These are phyloP conservation scores for Buxus sempervirens DNA, from an alignment of 164 flowering plant species.

Conservation along the genomic window DNA sequence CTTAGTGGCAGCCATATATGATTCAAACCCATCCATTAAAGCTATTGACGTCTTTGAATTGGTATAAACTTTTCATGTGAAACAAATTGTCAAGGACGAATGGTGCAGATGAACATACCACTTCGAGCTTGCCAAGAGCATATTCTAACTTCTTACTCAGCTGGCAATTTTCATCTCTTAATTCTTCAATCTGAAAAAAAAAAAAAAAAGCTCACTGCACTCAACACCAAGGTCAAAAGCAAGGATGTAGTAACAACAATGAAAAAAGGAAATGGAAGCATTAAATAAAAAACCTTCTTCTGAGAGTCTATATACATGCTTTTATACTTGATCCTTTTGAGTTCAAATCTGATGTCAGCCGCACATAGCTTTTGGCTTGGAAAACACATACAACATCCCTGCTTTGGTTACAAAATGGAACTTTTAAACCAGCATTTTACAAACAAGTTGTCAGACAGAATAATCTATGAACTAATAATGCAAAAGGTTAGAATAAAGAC, in stretches of 20 bases:
- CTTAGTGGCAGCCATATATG: too few relatives aligned
- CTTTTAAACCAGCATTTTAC: too few relatives aligned
- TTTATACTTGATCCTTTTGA: not conserved
- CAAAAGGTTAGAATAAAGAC: not conserved
- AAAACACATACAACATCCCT: conserved; percentile 14
- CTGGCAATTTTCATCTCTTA: conserved; percentile 32
- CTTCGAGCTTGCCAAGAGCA: conserved; percentile 37
- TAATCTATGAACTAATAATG: not conserved
- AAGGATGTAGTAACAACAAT: not conserved
- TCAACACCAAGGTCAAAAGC: not conserved
- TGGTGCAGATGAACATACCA: conserved; percentile 29
- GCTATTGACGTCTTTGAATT: too few relatives aligned
- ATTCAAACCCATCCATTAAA: too few relatives aligned
- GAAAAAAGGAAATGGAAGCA: not conserved
- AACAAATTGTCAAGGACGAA: too few relatives aligned
- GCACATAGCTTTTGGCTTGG: not conserved
- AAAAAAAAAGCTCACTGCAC: too few relatives aligned
- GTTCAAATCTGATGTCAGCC: not conserved
- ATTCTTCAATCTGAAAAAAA: conserved; percentile 31
- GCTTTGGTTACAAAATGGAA: not conserved
- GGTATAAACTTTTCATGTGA: too few relatives aligned
- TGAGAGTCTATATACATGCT: not conserved
- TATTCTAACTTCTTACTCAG: conserved; percentile 32
- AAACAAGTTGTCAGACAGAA: not conserved
- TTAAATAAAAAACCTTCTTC: conserved; percentile 36